Percentiles rank a stretch among this genome's conserved stretches.
Evolutionary conservation across 495 filamentous ascomycete species (phyloP).

Genomic region (Neurospora discreta): DNA sequence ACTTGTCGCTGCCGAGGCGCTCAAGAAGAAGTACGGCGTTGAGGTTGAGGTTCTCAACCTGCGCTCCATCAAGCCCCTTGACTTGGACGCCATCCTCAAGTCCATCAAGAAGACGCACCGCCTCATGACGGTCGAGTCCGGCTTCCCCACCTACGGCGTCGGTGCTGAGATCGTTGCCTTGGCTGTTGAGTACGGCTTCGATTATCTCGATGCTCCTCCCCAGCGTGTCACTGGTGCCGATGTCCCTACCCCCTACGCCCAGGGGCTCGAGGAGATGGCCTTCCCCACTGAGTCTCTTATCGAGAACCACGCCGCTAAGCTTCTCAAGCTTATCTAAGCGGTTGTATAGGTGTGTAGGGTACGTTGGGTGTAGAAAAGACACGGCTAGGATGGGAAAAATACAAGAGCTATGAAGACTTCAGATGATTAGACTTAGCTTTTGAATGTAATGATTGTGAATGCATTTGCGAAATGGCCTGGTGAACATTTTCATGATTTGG

Average conservation of each 20-base stretch:
- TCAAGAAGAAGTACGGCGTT: slow-evolving; percentile 93
- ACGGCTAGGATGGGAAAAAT: not conserved
- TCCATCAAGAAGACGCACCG: slow-evolving; percentile 97
- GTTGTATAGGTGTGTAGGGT: not conserved
- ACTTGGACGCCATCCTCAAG: slow-evolving; percentile 88
- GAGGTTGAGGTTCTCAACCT: slow-evolving; percentile 97
- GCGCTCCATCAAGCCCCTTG: slow-evolving; percentile 89
- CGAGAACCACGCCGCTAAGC: slow-evolving; percentile 68
- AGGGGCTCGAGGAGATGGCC: slow-evolving; percentile 76
- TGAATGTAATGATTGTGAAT: not conserved
- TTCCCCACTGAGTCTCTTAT: slow-evolving; percentile 86
- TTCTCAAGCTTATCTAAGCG: slow-evolving; percentile 56
- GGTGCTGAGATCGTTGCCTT: slow-evolving; percentile 84
- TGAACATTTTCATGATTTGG: not conserved
- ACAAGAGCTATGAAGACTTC: not conserved
- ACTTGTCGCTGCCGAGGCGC: slow-evolving; percentile 70
- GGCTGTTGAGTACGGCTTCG: slow-evolving; percentile 95
- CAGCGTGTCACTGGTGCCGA: slow-evolving; percentile 91
- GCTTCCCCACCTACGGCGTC: slow-evolving; percentile 91
- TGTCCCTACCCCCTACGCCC: slow-evolving; percentile 88
- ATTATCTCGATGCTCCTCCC: slow-evolving; percentile 89
- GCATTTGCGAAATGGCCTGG: not conserved
- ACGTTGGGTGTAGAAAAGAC: not conserved
- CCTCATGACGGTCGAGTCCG: slow-evolving; percentile 86
- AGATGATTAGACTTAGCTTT: not conserved